phyloP scores from a whole-genome alignment of 1,284 basidiomycete genomes.

The Athelia sp. region DNA sequence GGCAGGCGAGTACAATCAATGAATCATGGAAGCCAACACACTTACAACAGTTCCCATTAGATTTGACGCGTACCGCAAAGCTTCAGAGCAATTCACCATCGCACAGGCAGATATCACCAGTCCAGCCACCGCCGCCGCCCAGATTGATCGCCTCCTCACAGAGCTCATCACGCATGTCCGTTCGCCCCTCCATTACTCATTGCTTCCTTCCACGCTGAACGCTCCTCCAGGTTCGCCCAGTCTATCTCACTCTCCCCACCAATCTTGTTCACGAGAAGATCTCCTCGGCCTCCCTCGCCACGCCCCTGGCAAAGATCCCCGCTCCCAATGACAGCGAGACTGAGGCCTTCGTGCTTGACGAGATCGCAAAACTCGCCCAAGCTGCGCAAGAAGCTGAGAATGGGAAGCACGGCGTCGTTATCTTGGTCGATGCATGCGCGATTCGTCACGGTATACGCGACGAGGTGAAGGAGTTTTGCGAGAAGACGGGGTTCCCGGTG shows the following conservation, averaged over 20 bases:
- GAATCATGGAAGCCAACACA: background rate
- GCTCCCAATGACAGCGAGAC: slow-evolving; percentile 54
- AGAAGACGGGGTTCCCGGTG: slow-evolving; percentile 73
- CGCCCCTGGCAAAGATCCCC: slow-evolving; percentile 48
- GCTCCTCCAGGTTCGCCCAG: slow-evolving; percentile 83
- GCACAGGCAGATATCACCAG: slow-evolving; percentile 61
- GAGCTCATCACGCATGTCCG: slow-evolving; percentile 64
- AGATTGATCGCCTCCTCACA: slow-evolving; percentile 80
- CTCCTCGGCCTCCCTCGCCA: slow-evolving; percentile 59
- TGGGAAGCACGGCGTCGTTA: slow-evolving; percentile 46
- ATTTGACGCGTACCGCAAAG: slow-evolving; percentile 77
- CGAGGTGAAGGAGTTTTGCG: slow-evolving; percentile 67
- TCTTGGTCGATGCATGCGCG: slow-evolving; percentile 88
- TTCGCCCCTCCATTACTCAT: background rate
- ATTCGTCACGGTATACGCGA: slow-evolving; percentile 73
- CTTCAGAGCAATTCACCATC: slow-evolving; percentile 72
- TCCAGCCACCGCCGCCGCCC: slow-evolving; percentile 49
- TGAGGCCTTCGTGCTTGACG: slow-evolving; percentile 70
- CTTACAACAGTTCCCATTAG: slow-evolving; percentile 23
- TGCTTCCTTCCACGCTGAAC: background rate
- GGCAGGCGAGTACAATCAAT: slow-evolving; percentile 42
- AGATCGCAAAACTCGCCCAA: slow-evolving; percentile 64
- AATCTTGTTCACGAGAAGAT: slow-evolving; percentile 76
- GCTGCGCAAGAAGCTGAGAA: slow-evolving; percentile 40
- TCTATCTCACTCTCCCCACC: slow-evolving; percentile 86